Percentiles rank a stretch among this genome's conserved stretches.
Conservation (phyloP, 495 filamentous ascomycete genomes). For the Xylaria longipes region DNA sequence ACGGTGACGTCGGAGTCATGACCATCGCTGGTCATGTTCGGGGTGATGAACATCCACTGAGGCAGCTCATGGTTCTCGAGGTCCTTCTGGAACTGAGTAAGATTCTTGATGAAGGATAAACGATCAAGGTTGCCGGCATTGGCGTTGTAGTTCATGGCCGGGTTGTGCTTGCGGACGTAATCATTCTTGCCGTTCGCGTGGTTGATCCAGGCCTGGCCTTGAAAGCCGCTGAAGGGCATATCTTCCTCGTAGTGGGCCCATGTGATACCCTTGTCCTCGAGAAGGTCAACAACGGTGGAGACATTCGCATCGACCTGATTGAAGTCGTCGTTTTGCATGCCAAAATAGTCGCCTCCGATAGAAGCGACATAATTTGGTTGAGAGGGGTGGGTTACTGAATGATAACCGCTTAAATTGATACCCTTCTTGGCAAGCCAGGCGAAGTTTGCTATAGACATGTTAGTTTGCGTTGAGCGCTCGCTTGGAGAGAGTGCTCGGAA, state of each 20-base stretch:
- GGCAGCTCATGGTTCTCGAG: slow-evolving; percentile 63
- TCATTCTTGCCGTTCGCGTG: slow-evolving; percentile 59
- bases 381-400: slow-evolving; percentile 52
- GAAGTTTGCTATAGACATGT: slow-evolving; percentile 30
- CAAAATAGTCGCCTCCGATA: slow-evolving; percentile 69
- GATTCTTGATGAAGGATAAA: slow-evolving; percentile 69
- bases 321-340: slow-evolving; percentile 71
- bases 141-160: slow-evolving; percentile 64
- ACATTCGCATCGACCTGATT: slow-evolving; percentile 63
- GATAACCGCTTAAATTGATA: slow-evolving; percentile 15
- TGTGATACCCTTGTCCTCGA: slow-evolving; percentile 69
- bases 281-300: slow-evolving; percentile 71
- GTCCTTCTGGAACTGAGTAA: slow-evolving; percentile 66
- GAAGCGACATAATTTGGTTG: slow-evolving; percentile 74
- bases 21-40: slow-evolving; percentile 71
- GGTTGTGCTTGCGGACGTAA: slow-evolving; percentile 84
- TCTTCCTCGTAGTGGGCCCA: slow-evolving; percentile 77
- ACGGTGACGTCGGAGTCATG: slow-evolving; percentile 71
- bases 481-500: background rate
- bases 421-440: slow-evolving; percentile 58
- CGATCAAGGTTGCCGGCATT: slow-evolving; percentile 61
- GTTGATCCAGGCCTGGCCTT: slow-evolving; percentile 61
- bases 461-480: slow-evolving; percentile 8
- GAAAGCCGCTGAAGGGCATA: slow-evolving; percentile 71
- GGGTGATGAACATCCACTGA: slow-evolving; percentile 78